Base-by-base conservation (phyloP, 768 basidiomycete species). In the Royoungia palumana region DNA sequence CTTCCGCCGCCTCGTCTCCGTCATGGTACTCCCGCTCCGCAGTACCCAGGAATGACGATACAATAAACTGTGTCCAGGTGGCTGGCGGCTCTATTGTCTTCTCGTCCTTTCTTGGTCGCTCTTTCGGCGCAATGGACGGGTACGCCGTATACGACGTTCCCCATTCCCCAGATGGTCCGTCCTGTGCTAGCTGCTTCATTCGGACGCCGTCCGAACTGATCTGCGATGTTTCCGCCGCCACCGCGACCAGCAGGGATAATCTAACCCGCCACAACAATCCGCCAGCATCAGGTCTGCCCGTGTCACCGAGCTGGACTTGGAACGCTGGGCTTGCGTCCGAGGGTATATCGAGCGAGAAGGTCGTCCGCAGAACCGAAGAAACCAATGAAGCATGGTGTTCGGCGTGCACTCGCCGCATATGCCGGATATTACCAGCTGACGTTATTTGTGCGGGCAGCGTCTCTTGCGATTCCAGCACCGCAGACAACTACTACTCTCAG, bases 181-280 rank as follows among this genome's bases (percentile, higher is more conserved):
- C 83, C 30, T 76, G 68, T 3, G 72, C 66, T 30, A 89, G 68
- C 38, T 75, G 73, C 59, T 76, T 80, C 35, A 82, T 57, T 46
- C 76, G 64, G 30, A 79, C 80, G 13, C 77, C 80, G 50, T 79
- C 79, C 17, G 71, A 72, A 2, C 77, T 77, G 10, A 55, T 56
- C 43, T 72, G 61, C 16, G 80, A 72, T 5, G 67, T 60, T 13
- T 77, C 77, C 7, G 70, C 63, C 0, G 82, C 82, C 20, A 89
- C 77, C 22, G 83, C 82, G 4, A 97, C 91, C n/a, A 95, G 75
- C 45, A 98, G 77, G 42, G 87, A 86, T 45, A 98, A 57, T 37
- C 89, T 75, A 14, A 98, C 85, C 60, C 85, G 88, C 95, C 95
- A 98, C 59, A 89, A 82, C 9, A 97, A 70, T 0, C 94, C 95